Conservation (phyloP, 2,329 filamentous ascomycete species). For the Apiospora saccharicola region DNA sequence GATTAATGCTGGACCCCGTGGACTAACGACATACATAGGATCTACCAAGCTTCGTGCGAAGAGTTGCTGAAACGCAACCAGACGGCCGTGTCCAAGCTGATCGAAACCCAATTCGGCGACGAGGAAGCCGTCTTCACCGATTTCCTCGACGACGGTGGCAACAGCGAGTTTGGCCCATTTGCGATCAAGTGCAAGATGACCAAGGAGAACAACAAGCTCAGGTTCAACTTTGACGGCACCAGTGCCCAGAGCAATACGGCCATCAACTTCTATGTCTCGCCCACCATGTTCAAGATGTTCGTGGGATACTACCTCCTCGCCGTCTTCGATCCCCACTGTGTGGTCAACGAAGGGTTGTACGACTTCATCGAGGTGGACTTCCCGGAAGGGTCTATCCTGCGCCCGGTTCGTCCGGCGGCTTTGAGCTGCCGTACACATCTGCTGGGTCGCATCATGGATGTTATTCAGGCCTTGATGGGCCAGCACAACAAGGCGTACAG, state of each 20-base stretch:
- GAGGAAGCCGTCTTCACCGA: slow-evolving; percentile 53
- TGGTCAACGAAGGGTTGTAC: slow-evolving; percentile 60
- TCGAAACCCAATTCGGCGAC: slow-evolving; percentile 53
- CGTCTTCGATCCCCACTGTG: slow-evolving; percentile 53
- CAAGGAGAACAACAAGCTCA: slow-evolving; percentile 50
- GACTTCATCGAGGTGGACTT: slow-evolving; percentile 56
- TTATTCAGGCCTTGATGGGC: slow-evolving; percentile 58
- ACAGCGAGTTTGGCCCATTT: slow-evolving; percentile 51
- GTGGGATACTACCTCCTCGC: slow-evolving; percentile 55
- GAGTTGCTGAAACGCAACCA: slow-evolving; percentile 53
- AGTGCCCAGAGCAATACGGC: slow-evolving; percentile 53
- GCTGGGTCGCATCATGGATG: slow-evolving; percentile 55
- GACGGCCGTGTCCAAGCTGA: slow-evolving; percentile 52
- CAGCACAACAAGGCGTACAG: slow-evolving; percentile 54
- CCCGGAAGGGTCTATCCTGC: slow-evolving; percentile 52
- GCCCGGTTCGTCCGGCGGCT: slow-evolving; percentile 54
- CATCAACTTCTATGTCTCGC: slow-evolving; percentile 57
- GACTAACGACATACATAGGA: slow-evolving; percentile 23
- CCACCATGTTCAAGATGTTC: slow-evolving; percentile 60
- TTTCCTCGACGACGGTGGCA: slow-evolving; percentile 57
- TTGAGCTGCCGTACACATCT: slow-evolving; percentile 56
- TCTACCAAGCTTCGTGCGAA: slow-evolving; percentile 54
- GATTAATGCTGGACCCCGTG: background rate
- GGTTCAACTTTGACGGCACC: slow-evolving; percentile 58
- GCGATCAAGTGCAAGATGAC: slow-evolving; percentile 56